Base-by-base conservation (phyloP, 495 filamentous ascomycete species). In the Astrothelium macrocarpum region DNA sequence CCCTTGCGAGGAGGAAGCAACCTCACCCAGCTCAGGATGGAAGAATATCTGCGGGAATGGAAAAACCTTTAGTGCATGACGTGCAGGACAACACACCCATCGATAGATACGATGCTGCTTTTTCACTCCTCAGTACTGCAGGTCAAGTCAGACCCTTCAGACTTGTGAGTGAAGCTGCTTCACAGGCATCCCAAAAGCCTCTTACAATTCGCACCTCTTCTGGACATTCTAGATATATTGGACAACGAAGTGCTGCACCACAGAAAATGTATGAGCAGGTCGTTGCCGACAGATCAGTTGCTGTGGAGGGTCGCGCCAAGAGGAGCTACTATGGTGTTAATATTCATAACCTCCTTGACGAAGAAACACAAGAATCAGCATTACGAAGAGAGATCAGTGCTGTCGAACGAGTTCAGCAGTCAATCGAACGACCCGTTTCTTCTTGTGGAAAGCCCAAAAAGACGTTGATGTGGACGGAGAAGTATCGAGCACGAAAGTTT, bases 251-350 rank as follows among this genome's bases (percentile, higher is more conserved):
- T 56, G 49, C 25, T 56, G 49, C 49, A 56, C 7, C 25, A 16
- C 25, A 7, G 29, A 71, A 84, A 31, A 81, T 87, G 0, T 95
- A 87, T 69, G 82, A 90, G 69, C 78, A 77, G 43, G 79, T 91
- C 60, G 80, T 90, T 29, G 88, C 89, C 28, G 78, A 82, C 29
- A 83, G 89, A 20, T 92, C 88, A 2, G 82, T 77, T 39, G 83
- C 82, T 4, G 85, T 81, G 65, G 78, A 87, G 65, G 87, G 89
- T 36, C 79, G 84, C 65, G 90, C 90, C n/a, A 85, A 83, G 67
- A 88, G 85, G 72, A 88, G 83, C 71, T 97, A 89, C 71, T 98
- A 93, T 73, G 94, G 94, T 9, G 87, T 98, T 63, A 85, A 96
- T 29, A 93, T 98, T 20, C 90, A 95, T 68, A 75, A 81, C 53